These are phyloP conservation scores for Dendrobium catenatum DNA, from an alignment of 106 monocot species.

Conservation along the genomic window DNA sequence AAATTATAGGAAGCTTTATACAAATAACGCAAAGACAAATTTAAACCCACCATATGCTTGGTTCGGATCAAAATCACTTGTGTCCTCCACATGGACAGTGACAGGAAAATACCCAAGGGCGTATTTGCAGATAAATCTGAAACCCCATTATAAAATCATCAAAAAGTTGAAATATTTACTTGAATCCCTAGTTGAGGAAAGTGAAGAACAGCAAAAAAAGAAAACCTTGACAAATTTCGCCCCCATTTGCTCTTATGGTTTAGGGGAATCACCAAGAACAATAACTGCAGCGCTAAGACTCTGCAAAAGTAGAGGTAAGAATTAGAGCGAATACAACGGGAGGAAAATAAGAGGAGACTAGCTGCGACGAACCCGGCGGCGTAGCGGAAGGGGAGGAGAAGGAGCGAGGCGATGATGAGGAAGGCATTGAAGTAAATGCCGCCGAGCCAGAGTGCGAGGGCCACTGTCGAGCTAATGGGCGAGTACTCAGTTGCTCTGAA, in stretches of 20 bases:
- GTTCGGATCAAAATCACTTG: conserved; percentile 56
- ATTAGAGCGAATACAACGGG: background rate
- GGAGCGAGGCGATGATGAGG: background rate
- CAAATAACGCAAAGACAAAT: too few relatives aligned
- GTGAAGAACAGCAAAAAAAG: background rate
- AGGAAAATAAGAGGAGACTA: background rate
- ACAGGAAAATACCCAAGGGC: conserved; percentile 68
- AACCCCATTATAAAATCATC: background rate
- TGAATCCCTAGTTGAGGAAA: background rate
- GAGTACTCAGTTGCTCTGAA: conserved; percentile 1
- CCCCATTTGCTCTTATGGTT: conserved; percentile 42
- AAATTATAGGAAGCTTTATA: background rate
- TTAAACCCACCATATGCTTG: conserved; percentile 53
- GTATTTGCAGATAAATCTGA: conserved; percentile 65
- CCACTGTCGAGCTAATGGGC: background rate
- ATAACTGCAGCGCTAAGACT: conserved; percentile 37
- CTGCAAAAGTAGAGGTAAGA: conserved; percentile 16
- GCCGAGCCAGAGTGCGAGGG: background rate
- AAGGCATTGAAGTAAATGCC: background rate
- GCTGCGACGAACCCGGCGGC: conserved; percentile 17
- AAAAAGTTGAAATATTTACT: background rate
- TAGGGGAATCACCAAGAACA: conserved; percentile 45
- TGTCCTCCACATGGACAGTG: conserved; percentile 65
- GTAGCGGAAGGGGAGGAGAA: conserved; percentile 39
- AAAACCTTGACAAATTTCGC: conserved; percentile 38